Base-by-base conservation (phyloP, 805 yeast genomes). In the Hanseniaspora valbyensis region DNA sequence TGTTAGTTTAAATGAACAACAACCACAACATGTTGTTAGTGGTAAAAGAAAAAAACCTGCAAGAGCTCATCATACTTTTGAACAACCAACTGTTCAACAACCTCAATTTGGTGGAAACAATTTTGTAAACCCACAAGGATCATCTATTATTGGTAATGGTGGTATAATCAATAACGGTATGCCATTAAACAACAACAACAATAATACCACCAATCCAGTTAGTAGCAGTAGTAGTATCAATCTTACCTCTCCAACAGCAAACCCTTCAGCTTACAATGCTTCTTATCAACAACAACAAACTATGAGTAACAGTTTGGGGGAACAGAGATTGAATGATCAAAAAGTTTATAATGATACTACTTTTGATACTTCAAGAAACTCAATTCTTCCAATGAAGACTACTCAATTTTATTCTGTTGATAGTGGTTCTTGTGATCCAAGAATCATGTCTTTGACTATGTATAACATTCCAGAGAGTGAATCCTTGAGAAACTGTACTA, bases 401-500 rank as follows among this genome's bases (percentile, higher is more conserved):
- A 76, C 86, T 1, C 80, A 77, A 55, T 85, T 71, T 60, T 70
- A 69, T 42, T 76, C 82, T 1, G 69, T 76, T 26, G 97, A 92
- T 62, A 95, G 89, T 62, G 95, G 95, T 5, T 77, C 81, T 8
- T 78, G 95, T 2, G 78, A 85, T 22, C 92, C 97, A 3, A 77
- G 84, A 53, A 80, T 80, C 63, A 76, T 84, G 61, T 73, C 95
- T 53, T 68, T 85, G 54, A 71, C 95, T 4, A 76, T 88, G 84
- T 85, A 87, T 65, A 78, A 81, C 57, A 75, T 88, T 7, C 98
- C 98, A 2, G 75, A 74, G 34, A 70, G 80, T 16, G 90, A 85
- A 53, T 76, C 74, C 45, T 67, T 88, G 51, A 74, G 92, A 58
- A 70, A 74, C 24, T 74, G 80, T 2, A 75, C 95, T 0, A 78